phyloP scores from a whole-genome alignment of 2,329 filamentous ascomycete genomes.

The Fusarium tanahbumbuense region DNA sequence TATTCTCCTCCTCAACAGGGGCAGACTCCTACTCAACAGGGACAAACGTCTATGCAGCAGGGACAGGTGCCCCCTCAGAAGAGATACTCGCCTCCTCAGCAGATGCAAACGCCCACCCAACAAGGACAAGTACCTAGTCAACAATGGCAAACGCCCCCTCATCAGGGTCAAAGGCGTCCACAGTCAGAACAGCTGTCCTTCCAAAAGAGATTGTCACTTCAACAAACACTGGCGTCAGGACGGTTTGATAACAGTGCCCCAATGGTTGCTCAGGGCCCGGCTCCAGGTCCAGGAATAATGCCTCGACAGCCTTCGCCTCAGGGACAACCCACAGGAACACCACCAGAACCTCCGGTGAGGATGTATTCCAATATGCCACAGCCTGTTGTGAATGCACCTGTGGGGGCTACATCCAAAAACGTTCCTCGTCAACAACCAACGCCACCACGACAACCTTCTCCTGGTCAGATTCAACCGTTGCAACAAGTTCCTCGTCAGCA shows the following conservation, averaged over 20 bases:
- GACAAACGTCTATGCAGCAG: not conserved
- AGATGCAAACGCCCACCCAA: not conserved
- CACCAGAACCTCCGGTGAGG: not conserved
- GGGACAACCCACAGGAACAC: not conserved
- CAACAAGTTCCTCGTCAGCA: constrained; percentile 5
- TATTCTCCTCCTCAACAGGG: not conserved
- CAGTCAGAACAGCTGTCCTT: not conserved
- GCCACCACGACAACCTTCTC: not conserved
- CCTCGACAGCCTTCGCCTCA: not conserved
- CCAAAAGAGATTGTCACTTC: constrained; percentile 1
- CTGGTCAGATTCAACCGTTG: not conserved
- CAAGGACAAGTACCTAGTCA: constrained; percentile 1
- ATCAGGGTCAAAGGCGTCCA: not conserved
- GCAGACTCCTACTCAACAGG: not conserved
- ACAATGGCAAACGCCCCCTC: not conserved
- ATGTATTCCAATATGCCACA: not conserved
- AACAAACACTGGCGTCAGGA: not conserved
- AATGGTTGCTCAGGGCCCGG: not conserved
- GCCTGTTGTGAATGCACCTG: not conserved
- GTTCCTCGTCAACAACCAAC: not conserved
- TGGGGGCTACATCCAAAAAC: not conserved
- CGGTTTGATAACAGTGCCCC: not conserved
- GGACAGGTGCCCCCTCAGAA: not conserved
- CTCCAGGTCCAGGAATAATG: not conserved
- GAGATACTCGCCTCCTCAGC: not conserved